These are phyloP conservation scores for Gnomoniopsis sp. DNA, from an alignment of 2,329 filamentous ascomycete species.

Conservation along the genomic window DNA sequence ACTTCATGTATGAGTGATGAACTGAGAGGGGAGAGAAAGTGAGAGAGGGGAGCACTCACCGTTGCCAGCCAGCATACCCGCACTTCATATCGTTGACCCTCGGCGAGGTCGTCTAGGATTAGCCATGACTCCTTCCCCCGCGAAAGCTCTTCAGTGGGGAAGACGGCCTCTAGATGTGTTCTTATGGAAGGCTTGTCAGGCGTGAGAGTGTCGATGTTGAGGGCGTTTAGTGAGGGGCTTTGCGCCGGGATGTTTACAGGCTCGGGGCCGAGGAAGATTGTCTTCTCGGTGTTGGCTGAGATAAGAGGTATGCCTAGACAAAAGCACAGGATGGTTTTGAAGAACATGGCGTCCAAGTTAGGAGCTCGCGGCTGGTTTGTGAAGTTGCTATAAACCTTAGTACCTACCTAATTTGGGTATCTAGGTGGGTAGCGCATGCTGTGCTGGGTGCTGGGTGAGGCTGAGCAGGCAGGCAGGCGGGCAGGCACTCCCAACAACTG, in stretches of 20 bases:
- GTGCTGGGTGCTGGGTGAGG: too few relatives aligned
- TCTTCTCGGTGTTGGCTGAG: constrained; percentile 82
- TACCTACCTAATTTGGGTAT: too few relatives aligned
- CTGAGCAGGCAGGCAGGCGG: too few relatives aligned
- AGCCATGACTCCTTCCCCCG: constrained; percentile 72
- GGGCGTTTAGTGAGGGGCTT: constrained; percentile 53
- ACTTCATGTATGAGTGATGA: not conserved
- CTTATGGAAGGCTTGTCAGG: constrained; percentile 54
- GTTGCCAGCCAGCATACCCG: constrained; percentile 92
- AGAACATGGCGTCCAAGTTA: constrained; percentile 6
- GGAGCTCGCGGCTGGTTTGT: too few relatives aligned
- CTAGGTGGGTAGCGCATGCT: too few relatives aligned
- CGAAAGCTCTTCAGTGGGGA: constrained; percentile 53
- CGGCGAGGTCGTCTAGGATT: constrained; percentile 66
- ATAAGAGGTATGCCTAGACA: constrained; percentile 16
- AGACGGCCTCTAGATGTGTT: constrained; percentile 63
- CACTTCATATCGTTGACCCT: constrained; percentile 80
- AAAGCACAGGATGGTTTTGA: constrained; percentile 14
- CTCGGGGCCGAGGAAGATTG: constrained; percentile 75
- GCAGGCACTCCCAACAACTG: too few relatives aligned
- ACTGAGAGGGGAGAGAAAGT: not conserved
- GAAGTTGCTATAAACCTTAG: too few relatives aligned
- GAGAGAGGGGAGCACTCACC: constrained; percentile 51
- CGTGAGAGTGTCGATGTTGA: constrained; percentile 64
- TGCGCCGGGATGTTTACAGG: constrained; percentile 52